These are phyloP conservation scores for Coemansia sp. DNA, from an alignment of 192 early-diverging fungal genomes.

Conservation along the genomic window DNA sequence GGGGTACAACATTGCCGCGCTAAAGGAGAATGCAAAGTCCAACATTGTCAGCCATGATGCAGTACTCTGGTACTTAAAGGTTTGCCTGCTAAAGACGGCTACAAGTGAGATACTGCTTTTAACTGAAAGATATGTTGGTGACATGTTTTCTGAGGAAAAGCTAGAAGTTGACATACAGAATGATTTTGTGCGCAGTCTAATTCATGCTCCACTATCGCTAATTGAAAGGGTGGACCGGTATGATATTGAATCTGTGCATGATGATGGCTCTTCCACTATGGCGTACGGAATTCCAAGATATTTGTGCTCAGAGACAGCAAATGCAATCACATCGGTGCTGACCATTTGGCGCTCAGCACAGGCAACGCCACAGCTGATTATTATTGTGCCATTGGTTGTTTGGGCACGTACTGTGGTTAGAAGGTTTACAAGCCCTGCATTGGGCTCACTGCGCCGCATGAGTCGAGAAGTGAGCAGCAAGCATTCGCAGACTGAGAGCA, in stretches of 20 bases:
- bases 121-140: neutral
- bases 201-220: slow-evolving; percentile 4
- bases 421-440: neutral
- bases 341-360: neutral
- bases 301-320: neutral
- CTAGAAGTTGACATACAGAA: neutral
- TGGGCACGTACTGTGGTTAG: neutral
- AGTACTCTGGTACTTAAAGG: neutral
- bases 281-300: neutral
- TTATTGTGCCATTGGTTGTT: slow-evolving; percentile 15
- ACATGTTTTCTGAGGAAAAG: neutral
- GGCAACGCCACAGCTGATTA: slow-evolving; percentile 17
- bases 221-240: slow-evolving; percentile 5
- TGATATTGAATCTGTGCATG: neutral
- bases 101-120: neutral
- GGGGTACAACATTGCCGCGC: slow-evolving; percentile 22
- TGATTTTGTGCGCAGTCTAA: neutral
- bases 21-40: slow-evolving; percentile 3
- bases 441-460: neutral
- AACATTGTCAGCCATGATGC: slow-evolving; percentile 1
- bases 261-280: neutral
- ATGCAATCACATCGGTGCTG: neutral
- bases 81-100: neutral
- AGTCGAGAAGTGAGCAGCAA: neutral
- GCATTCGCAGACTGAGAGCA: slow-evolving; percentile 9